These are phyloP conservation scores for Hemileccinum rubropunctum DNA, from an alignment of 768 basidiomycete species.

Conservation along the genomic window DNA sequence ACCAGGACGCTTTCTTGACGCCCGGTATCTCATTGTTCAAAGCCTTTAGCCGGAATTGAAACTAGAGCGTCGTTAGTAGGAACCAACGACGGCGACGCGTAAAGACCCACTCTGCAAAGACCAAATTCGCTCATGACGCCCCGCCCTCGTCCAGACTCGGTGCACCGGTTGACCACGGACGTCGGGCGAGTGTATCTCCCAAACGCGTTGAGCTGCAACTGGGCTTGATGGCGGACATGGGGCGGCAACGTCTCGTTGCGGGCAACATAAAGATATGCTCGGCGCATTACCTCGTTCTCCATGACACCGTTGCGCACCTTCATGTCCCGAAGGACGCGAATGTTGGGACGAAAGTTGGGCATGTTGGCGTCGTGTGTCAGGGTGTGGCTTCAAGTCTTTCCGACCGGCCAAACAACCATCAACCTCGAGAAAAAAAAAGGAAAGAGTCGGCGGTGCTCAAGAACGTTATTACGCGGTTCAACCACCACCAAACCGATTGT, in stretches of 20 bases:
- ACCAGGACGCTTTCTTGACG: conserved; percentile 93
- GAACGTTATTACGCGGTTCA: too few relatives aligned
- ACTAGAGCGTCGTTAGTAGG: conserved; percentile 35
- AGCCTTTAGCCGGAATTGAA: conserved; percentile 88
- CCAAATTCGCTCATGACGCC: conserved; percentile 91
- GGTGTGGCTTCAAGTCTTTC: neutral
- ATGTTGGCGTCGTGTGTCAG: conserved; percentile 2
- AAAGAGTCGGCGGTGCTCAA: too few relatives aligned
- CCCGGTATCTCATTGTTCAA: conserved; percentile 80
- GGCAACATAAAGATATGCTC: conserved; percentile 92
- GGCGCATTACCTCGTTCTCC: conserved; percentile 75
- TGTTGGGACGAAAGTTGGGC: conserved; percentile 37
- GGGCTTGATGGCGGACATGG: conserved; percentile 89
- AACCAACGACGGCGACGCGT: neutral
- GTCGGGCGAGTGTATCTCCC: conserved; percentile 80
- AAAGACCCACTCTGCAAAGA: conserved; percentile 62
- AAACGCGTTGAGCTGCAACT: conserved; percentile 89
- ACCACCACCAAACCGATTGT: too few relatives aligned
- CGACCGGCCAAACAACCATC: conserved; percentile 20
- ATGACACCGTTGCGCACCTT: conserved; percentile 71
- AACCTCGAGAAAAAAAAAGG: conserved; percentile 5
- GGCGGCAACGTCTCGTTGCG: conserved; percentile 88
- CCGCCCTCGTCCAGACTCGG: conserved; percentile 79
- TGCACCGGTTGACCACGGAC: conserved; percentile 86
- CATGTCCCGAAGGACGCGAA: conserved; percentile 69